Conservation (phyloP, 345 rosid species). For the Salix brachista region DNA sequence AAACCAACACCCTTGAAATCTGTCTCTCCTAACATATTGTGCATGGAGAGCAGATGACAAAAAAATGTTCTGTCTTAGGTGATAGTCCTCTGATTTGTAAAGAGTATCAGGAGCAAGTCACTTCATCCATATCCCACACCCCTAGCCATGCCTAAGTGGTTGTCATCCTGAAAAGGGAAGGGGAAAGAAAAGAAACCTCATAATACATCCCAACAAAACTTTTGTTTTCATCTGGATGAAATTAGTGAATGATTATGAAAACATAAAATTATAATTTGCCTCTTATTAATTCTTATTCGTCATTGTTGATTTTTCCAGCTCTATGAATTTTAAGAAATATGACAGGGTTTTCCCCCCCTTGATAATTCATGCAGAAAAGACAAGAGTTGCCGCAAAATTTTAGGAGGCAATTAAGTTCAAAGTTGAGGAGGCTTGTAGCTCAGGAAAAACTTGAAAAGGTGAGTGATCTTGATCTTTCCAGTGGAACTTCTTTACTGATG, state of each 20-base stretch:
- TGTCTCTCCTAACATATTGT: not conserved
- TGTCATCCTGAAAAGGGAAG: not conserved
- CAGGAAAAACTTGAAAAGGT: slow-evolving; percentile 83
- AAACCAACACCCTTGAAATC: not conserved
- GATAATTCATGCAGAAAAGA: slow-evolving; percentile 54
- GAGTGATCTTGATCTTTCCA: slow-evolving; percentile 7
- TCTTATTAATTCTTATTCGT: not conserved
- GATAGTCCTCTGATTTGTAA: not conserved
- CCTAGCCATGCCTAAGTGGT: not conserved
- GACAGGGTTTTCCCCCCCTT: slow-evolving; percentile 5
- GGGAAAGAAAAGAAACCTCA: not conserved
- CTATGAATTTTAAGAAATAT: slow-evolving; percentile 1
- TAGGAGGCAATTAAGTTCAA: slow-evolving; percentile 64
- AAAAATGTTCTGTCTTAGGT: not conserved
- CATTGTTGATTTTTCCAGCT: not conserved
- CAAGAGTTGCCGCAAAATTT: slow-evolving; percentile 64
- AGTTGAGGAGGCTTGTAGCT: slow-evolving; percentile 73
- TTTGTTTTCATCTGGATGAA: not conserved
- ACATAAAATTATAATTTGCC: not conserved
- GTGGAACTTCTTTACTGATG: not conserved
- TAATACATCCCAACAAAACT: too few species aligned
- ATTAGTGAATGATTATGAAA: not conserved
- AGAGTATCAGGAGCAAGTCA: not conserved
- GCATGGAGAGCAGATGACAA: not conserved
- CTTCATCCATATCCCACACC: not conserved